Base-by-base conservation (phyloP, 805 yeast species). In the Saccharomyces jurei region DNA sequence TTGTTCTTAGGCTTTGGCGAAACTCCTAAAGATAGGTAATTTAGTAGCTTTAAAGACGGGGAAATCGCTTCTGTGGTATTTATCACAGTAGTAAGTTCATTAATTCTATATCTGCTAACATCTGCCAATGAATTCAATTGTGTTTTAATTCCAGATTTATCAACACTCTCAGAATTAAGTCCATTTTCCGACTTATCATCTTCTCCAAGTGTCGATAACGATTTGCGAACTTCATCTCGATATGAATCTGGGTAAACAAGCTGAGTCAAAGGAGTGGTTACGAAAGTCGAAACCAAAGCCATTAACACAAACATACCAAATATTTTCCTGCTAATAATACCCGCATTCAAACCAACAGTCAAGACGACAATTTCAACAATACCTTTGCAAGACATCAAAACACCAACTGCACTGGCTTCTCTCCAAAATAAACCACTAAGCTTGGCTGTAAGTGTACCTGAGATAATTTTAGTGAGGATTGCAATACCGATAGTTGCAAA, bases 361-460 rank as follows among this genome's bases (percentile, higher is more conserved):
- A 87, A 74, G 22, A 87, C 94, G 46, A 87, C 91, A 66, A 87
- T 84, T 69, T 87, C 95, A 26, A 87, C 94, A 58, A 87, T 86
- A 69, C 96, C 96, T 69, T 87, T 87, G 76, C 96, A 87, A 6
- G 92, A 86, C 94, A 87, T 87, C 60, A 87, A 74, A 26, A 86
- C 79, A 52, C 95, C 96, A 41, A 86, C 92, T 2, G 91, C 76
- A 36, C 83, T 66, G 2, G 89, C 80, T 66, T 87, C 94, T 66
- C 91, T 78, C 86, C 87, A 83, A 50, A 76, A 75, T 50, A 87
- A 70, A 1, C 86, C 87, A 66, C 77, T 78, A 46, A 81, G 55
- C 59, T 77, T 82, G 2, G 91, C 84, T 41, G 86, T 84, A 11
- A 83, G 57, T 31, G 81, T 70, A 2, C 94, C 94, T 13, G 94